A percentile compares a stretch with the other conserved stretches of the same genome.
These are phyloP conservation scores for Bryum argenteum DNA, from an alignment of 225 moss, liverwort and hornwort genomes.

Conservation along the genomic window DNA sequence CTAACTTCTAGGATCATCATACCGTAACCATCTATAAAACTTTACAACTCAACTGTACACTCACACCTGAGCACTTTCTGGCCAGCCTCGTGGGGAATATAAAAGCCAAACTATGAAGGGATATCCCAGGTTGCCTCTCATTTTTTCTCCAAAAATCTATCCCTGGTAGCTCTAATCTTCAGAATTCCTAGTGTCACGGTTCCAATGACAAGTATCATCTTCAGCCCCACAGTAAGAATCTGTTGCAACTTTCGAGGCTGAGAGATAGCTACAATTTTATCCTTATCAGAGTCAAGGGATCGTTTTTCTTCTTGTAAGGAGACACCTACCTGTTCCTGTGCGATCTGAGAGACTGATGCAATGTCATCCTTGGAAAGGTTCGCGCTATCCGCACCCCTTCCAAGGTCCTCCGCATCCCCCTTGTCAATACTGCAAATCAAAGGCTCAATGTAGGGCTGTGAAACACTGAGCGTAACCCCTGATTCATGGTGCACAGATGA, in stretches of 20 bases:
- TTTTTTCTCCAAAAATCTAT: constrained; percentile 13
- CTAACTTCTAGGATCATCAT: constrained; percentile 3
- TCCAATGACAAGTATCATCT: constrained; percentile 36
- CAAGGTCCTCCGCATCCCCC: constrained; percentile 5
- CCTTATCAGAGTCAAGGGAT: constrained; percentile 21
- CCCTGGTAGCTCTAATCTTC: constrained; percentile 25
- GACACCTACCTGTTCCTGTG: constrained; percentile 12
- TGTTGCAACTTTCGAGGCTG: constrained; percentile 30
- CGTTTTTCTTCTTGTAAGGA: constrained; percentile 12
- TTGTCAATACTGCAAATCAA: constrained; percentile 7
- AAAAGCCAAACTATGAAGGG: constrained; percentile 9
- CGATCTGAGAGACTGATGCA: not conserved
- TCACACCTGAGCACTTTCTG: constrained; percentile 4
- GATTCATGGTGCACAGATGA: constrained; percentile 16
- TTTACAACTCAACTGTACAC: constrained; percentile 20
- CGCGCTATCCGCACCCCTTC: not conserved
- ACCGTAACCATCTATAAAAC: not conserved
- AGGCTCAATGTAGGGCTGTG: constrained; percentile 5
- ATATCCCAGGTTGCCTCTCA: constrained; percentile 3
- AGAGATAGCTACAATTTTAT: constrained; percentile 17
- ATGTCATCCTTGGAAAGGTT: constrained; percentile 5
- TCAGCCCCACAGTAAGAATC: constrained; percentile 32
- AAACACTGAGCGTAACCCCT: not conserved
- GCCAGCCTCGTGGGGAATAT: not conserved
- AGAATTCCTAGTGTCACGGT: constrained; percentile 36